Percentiles rank a stretch among this genome's conserved stretches.
Evolutionary conservation across 2,329 filamentous ascomycete species (phyloP).

Genomic region (Atkinsonella texensis): DNA sequence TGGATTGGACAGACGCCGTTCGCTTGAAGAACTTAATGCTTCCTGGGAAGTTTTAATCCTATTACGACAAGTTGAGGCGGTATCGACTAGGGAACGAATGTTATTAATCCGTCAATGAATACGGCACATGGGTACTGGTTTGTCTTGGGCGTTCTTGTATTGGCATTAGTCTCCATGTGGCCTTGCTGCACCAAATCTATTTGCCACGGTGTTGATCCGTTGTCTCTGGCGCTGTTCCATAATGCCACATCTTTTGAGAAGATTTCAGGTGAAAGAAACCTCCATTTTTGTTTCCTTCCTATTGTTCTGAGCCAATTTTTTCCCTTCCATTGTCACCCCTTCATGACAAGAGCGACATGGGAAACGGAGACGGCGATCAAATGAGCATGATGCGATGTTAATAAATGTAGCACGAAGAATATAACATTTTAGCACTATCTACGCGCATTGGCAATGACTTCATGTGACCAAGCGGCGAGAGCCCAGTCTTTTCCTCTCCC

Average conservation of each 20-base stretch:
- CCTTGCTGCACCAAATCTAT: background rate
- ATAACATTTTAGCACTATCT: background rate
- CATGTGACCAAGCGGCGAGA: no score
- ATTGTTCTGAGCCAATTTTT: background rate
- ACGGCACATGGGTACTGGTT: background rate
- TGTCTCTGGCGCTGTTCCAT: background rate
- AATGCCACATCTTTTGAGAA: background rate
- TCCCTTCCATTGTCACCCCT: background rate
- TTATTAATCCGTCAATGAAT: background rate
- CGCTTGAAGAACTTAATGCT: background rate
- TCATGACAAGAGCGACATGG: background rate
- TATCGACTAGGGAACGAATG: background rate
- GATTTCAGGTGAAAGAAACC: background rate
- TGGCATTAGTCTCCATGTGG: background rate
- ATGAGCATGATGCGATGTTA: slow-evolving; percentile 4
- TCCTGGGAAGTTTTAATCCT: background rate
- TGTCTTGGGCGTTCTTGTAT: background rate
- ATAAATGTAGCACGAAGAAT: background rate
- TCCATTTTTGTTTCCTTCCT: background rate
- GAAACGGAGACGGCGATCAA: slow-evolving; percentile 2
- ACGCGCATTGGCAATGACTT: background rate
- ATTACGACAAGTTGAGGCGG: background rate
- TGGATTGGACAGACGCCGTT: background rate
- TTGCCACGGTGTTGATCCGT: background rate
- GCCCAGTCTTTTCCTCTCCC: background rate